These are phyloP conservation scores for Candida orba DNA, from an alignment of 805 yeast species.

Conservation along the genomic window DNA sequence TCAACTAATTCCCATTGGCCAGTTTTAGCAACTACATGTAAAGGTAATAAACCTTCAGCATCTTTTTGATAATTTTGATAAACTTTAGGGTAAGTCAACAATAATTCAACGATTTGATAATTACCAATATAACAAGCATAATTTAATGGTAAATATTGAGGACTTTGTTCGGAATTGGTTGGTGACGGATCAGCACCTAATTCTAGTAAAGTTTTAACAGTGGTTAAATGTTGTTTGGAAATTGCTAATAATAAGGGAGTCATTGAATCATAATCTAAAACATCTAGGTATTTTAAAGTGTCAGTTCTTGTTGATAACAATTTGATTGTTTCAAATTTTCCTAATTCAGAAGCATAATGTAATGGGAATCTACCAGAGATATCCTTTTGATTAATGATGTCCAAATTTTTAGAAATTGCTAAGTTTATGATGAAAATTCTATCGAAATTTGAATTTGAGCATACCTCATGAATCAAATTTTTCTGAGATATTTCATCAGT, in stretches of 20 bases:
- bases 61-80: slow-evolving; percentile 41
- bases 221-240: slow-evolving; percentile 52
- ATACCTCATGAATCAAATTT: slow-evolving; percentile 68
- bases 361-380: slow-evolving; percentile 73
- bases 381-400: slow-evolving; percentile 40
- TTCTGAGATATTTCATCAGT: slow-evolving; percentile 70
- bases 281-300: slow-evolving; percentile 26
- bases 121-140: slow-evolving; percentile 87
- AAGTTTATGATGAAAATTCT: slow-evolving; percentile 20
- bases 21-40: slow-evolving; percentile 82
- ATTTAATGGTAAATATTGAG: slow-evolving; percentile 70
- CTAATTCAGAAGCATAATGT: slow-evolving; percentile 74
- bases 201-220: slow-evolving; percentile 42
- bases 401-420: slow-evolving; percentile 15
- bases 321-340: slow-evolving; percentile 37
- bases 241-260: slow-evolving; percentile 81
- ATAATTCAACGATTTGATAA: slow-evolving; percentile 54
- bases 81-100: slow-evolving; percentile 25
- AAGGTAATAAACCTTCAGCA: slow-evolving; percentile 83
- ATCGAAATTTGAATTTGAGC: slow-evolving; percentile 17
- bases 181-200: slow-evolving; percentile 44
- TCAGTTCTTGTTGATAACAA: slow-evolving; percentile 28
- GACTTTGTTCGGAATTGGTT: slow-evolving; percentile 39
- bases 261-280: slow-evolving; percentile 65
- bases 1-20: slow-evolving; percentile 70